Evolutionary conservation across 495 filamentous ascomycete species (phyloP).

Genomic region (Letharia columbiana): DNA sequence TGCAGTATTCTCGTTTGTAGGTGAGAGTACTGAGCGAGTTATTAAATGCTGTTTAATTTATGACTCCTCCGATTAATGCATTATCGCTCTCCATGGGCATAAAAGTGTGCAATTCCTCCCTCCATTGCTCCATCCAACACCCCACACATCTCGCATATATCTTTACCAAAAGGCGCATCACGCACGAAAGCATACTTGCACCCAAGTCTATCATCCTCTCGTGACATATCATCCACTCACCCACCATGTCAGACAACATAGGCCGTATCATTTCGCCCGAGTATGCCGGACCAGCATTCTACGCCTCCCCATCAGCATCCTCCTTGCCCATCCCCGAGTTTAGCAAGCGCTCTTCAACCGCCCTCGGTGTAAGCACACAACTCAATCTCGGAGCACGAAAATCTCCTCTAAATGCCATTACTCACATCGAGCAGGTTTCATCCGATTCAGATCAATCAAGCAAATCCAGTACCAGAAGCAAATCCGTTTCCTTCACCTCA

Average conservation of each 20-base stretch:
- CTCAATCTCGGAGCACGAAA: not conserved
- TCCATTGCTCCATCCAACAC: not conserved
- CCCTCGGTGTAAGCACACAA: not conserved
- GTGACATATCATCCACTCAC: not conserved
- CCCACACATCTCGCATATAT: not conserved
- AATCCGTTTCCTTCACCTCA: not conserved
- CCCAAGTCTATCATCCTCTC: not conserved
- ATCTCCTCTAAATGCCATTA: not conserved
- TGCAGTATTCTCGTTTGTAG: too few species aligned
- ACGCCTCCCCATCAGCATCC: not conserved
- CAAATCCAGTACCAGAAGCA: not conserved
- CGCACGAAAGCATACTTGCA: not conserved
- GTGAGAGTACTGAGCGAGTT: not conserved
- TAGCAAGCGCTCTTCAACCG: not conserved
- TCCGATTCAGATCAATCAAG: not conserved
- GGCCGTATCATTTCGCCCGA: not conserved
- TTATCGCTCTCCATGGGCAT: not conserved
- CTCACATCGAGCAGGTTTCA: not conserved
- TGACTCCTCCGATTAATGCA: not conserved
- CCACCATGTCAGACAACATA: not conserved
- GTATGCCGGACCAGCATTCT: conserved; percentile 1
- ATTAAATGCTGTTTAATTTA: not conserved
- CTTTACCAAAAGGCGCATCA: not conserved
- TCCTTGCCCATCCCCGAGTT: not conserved
- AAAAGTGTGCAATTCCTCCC: not conserved